Conservation (phyloP, 1,284 basidiomycete genomes). For the Anthracocystis panici-leucophaei region DNA sequence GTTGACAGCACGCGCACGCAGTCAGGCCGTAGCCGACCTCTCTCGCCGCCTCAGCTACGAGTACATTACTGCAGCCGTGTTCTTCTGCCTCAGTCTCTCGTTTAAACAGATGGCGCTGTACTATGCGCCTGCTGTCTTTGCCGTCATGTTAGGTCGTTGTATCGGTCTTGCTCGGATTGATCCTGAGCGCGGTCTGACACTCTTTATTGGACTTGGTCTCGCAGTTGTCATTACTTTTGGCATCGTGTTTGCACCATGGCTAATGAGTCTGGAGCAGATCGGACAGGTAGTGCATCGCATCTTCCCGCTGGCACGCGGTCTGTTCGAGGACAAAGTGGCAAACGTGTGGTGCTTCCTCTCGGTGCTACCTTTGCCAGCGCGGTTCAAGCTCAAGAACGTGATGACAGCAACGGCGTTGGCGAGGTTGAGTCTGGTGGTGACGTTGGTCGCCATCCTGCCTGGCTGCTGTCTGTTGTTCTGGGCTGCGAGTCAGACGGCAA, state of each 20-base stretch:
- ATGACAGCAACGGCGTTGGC: slow-evolving; percentile 58
- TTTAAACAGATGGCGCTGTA: slow-evolving; percentile 98
- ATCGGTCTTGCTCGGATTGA: slow-evolving; percentile 83
- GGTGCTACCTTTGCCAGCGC: slow-evolving; percentile 59
- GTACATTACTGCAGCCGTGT: slow-evolving; percentile 80
- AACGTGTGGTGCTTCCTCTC: slow-evolving; percentile 81
- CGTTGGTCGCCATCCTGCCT: slow-evolving; percentile 67
- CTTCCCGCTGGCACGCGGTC: slow-evolving; percentile 87
- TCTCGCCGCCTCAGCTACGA: slow-evolving; percentile 64
- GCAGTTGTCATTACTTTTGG: slow-evolving; percentile 74
- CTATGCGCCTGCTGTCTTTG: slow-evolving; percentile 81
- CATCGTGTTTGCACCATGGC: slow-evolving; percentile 81
- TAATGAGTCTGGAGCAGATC: slow-evolving; percentile 75
- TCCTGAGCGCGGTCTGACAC: slow-evolving; percentile 74
- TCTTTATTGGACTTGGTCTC: slow-evolving; percentile 78
- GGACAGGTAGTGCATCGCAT: slow-evolving; percentile 80
- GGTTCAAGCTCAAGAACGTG: slow-evolving; percentile 57
- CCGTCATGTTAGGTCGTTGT: slow-evolving; percentile 71
- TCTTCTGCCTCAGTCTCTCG: slow-evolving; percentile 83
- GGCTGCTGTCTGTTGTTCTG: slow-evolving; percentile 61
- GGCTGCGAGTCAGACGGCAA: slow-evolving; percentile 58
- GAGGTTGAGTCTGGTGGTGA: slow-evolving; percentile 69
- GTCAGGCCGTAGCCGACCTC: slow-evolving; percentile 50
- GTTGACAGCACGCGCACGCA: slow-evolving; percentile 11
- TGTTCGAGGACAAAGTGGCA: slow-evolving; percentile 96